These are phyloP conservation scores for Chalciporus chontae DNA, from an alignment of 768 basidiomycete genomes.

Conservation along the genomic window DNA sequence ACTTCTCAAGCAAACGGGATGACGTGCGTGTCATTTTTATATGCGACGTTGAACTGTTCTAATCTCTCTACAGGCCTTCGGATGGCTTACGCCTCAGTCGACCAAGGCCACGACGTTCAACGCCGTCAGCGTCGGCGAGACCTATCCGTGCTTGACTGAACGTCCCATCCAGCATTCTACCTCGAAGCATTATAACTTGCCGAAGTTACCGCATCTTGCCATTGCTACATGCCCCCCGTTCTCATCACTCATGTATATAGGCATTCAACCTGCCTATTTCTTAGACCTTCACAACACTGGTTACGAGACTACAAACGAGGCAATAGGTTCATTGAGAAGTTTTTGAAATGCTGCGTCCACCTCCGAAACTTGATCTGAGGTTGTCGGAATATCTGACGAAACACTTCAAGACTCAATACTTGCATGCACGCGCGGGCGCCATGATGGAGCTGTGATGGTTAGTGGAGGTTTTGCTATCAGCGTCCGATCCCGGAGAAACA, in stretches of 20 bases:
- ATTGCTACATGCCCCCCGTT: too few species aligned
- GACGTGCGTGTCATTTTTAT: conserved; percentile 45
- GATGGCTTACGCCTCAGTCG: conserved; percentile 42
- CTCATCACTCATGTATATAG: too few species aligned
- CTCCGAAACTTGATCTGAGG: too few species aligned
- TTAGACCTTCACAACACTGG: too few species aligned
- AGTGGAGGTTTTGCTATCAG: not conserved
- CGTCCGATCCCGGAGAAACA: not conserved
- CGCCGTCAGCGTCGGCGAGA: conserved; percentile 28
- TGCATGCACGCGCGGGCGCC: too few species aligned
- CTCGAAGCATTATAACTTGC: not conserved
- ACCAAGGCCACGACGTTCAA: conserved; percentile 43
- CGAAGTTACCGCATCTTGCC: too few species aligned
- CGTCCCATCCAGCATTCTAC: not conserved
- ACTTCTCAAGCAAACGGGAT: conserved; percentile 37
- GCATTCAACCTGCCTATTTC: too few species aligned
- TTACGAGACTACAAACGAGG: too few species aligned
- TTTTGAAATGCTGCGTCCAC: too few species aligned
- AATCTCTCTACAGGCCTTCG: conserved; percentile 31
- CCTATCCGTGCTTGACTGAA: conserved; percentile 24
- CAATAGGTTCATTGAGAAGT: not conserved
- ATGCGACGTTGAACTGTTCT: not conserved
- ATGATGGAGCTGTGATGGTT: not conserved
- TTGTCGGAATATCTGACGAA: too few species aligned
- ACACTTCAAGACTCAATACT: too few species aligned